These are phyloP conservation scores for Arachis stenosperma DNA, from an alignment of 306 rosid species.

Conservation along the genomic window DNA sequence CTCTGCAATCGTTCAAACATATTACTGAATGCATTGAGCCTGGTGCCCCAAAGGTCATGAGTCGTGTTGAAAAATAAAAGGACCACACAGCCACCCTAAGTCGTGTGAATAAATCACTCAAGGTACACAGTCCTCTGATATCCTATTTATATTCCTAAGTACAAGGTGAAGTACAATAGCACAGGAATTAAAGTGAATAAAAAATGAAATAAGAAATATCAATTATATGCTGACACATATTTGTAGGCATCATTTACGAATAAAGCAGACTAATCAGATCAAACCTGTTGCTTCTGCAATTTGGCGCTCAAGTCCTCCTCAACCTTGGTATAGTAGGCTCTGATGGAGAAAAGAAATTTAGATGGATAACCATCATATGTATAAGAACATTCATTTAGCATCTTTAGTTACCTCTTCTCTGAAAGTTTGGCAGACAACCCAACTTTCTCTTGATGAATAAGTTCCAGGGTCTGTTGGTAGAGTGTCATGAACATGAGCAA, in stretches of 20 bases:
- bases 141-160: neutral
- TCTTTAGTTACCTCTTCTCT: conserved; percentile 72
- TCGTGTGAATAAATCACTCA: neutral
- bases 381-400: conserved; percentile 22
- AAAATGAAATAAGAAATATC: neutral
- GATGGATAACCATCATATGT: conserved; percentile 29
- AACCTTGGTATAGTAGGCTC: conserved; percentile 60
- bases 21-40: conserved; percentile 26
- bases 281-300: conserved; percentile 73
- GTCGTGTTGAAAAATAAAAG: neutral
- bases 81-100: neutral
- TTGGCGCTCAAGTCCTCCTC: conserved; percentile 55
- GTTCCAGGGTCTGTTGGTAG: conserved; percentile 65
- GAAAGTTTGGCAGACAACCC: conserved; percentile 59
- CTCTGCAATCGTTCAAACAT: conserved; percentile 9
- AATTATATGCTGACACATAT: neutral
- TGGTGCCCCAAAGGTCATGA: conserved; percentile 21
- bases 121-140: neutral
- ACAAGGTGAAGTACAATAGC: neutral
- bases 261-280: conserved; percentile 30
- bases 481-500: conserved; percentile 39
- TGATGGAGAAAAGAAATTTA: conserved; percentile 44
- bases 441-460: conserved; percentile 72
- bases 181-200: neutral
- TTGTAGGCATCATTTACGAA: conserved; percentile 2